Evolutionary conservation across 2,329 filamentous ascomycete species (phyloP).

Genomic region (Ampelomyces quisqualis): DNA sequence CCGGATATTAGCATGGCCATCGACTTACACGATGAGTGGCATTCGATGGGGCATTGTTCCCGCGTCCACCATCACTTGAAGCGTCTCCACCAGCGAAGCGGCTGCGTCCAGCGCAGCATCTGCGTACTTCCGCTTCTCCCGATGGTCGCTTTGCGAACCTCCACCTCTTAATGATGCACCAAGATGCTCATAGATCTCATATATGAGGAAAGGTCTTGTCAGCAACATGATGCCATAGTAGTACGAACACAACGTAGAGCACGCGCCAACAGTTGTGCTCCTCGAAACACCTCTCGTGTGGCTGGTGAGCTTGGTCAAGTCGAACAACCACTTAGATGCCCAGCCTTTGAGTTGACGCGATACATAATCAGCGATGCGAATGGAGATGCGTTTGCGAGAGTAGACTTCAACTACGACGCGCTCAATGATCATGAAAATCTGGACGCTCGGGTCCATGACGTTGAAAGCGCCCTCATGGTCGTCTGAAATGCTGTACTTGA

Average conservation of each 20-base stretch:
- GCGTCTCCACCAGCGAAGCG: constrained; percentile 28
- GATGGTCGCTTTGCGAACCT: constrained; percentile 26
- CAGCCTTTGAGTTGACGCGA: constrained; percentile 45
- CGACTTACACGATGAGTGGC: constrained; percentile 35
- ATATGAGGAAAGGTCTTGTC: constrained; percentile 56
- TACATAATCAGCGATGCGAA: constrained; percentile 45
- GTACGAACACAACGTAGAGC: constrained; percentile 54
- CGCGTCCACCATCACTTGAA: constrained; percentile 21
- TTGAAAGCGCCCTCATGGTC: constrained; percentile 18
- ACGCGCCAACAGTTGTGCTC: constrained; percentile 45
- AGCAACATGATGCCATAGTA: constrained; percentile 58
- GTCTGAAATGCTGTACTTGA: constrained; percentile 41
- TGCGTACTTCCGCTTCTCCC: constrained; percentile 31
- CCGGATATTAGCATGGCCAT: background rate
- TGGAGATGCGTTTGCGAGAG: constrained; percentile 45
- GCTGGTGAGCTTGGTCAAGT: constrained; percentile 29
- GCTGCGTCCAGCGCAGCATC: constrained; percentile 36
- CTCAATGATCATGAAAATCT: constrained; percentile 53
- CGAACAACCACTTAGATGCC: constrained; percentile 42
- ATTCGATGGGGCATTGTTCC: constrained; percentile 29
- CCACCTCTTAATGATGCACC: constrained; percentile 34
- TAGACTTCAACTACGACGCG: constrained; percentile 52
- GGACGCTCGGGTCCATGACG: constrained; percentile 41
- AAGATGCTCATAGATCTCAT: constrained; percentile 48
- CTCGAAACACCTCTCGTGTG: constrained; percentile 25